Evolutionary conservation across 2,329 filamentous ascomycete species (phyloP).

Genomic region (Penicillium vulpinum): DNA sequence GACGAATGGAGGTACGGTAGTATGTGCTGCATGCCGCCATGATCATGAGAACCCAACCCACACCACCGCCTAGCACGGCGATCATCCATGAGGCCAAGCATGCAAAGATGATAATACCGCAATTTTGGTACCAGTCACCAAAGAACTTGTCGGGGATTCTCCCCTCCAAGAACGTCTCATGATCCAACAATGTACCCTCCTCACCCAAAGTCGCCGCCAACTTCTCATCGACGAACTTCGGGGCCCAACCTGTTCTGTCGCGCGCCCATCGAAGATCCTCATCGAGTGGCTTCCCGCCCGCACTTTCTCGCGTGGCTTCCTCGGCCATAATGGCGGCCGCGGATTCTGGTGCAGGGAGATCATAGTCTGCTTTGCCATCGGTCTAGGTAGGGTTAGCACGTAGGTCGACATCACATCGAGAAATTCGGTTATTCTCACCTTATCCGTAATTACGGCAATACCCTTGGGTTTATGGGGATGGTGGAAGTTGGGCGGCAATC

Average conservation of each 20-base stretch:
- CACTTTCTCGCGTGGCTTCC: constrained; percentile 57
- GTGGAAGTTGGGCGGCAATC: constrained; percentile 64
- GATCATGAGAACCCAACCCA: constrained; percentile 89
- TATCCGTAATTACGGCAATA: constrained; percentile 69
- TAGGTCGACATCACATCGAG: neutral
- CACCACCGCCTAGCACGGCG: constrained; percentile 82
- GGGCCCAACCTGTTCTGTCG: constrained; percentile 80
- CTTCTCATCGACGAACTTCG: constrained; percentile 67
- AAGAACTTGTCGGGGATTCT: constrained; percentile 86
- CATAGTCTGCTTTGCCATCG: constrained; percentile 68
- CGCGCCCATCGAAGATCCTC: constrained; percentile 58
- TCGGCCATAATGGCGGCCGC: constrained; percentile 48
- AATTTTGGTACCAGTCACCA: constrained; percentile 98
- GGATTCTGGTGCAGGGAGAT: constrained; percentile 74
- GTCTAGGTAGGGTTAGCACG: constrained; percentile 47
- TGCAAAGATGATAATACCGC: constrained; percentile 89
- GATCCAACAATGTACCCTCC: constrained; percentile 72
- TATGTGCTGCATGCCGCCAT: constrained; percentile 93
- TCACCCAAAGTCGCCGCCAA: constrained; percentile 56
- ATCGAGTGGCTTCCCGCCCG: constrained; percentile 50
- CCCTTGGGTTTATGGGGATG: constrained; percentile 47
- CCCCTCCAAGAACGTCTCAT: constrained; percentile 82
- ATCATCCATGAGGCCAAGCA: constrained; percentile 89
- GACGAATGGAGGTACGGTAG: constrained; percentile 90
- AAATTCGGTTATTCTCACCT: constrained; percentile 44